phyloP scores from a whole-genome alignment of 2,329 filamentous ascomycete genomes.

The Epicoccum sorghinum region DNA sequence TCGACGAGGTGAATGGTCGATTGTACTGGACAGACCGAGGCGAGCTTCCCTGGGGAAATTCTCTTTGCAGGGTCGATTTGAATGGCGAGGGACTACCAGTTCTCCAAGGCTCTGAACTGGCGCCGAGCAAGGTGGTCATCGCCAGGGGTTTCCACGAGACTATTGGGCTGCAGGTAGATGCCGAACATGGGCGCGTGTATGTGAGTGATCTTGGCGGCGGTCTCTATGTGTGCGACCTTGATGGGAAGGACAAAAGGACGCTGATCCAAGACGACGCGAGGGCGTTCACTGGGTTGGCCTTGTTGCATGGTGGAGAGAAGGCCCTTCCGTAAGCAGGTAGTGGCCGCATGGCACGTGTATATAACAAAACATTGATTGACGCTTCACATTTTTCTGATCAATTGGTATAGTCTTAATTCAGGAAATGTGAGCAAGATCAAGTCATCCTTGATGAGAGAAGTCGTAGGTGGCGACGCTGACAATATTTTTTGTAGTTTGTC shows the following conservation, averaged over 20 bases:
- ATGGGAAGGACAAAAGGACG: constrained; percentile 21
- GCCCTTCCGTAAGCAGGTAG: no score
- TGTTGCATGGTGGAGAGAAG: neutral
- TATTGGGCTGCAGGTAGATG: constrained; percentile 28
- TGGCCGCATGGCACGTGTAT: no score
- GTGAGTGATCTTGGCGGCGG: constrained; percentile 29
- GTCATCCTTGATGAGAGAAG: no score
- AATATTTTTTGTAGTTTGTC: no score
- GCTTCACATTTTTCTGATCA: no score
- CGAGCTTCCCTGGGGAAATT: constrained; percentile 62
- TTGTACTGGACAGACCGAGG: constrained; percentile 69
- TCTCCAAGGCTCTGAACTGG: neutral
- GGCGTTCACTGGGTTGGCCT: constrained; percentile 20
- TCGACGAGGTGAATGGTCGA: constrained; percentile 53
- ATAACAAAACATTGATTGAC: no score
- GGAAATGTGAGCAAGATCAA: no score
- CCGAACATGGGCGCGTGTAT: constrained; percentile 10
- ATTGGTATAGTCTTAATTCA: no score
- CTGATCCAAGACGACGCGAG: constrained; percentile 16
- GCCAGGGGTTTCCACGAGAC: constrained; percentile 31
- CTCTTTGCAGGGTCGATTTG: constrained; percentile 52
- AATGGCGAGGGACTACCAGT: constrained; percentile 40
- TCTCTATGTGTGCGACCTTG: constrained; percentile 19
- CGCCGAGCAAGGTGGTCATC: constrained; percentile 9
- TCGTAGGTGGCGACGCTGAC: no score